phyloP scores from a whole-genome alignment of 352 stramenopile species.

The Phytopythium delawarense region DNA sequence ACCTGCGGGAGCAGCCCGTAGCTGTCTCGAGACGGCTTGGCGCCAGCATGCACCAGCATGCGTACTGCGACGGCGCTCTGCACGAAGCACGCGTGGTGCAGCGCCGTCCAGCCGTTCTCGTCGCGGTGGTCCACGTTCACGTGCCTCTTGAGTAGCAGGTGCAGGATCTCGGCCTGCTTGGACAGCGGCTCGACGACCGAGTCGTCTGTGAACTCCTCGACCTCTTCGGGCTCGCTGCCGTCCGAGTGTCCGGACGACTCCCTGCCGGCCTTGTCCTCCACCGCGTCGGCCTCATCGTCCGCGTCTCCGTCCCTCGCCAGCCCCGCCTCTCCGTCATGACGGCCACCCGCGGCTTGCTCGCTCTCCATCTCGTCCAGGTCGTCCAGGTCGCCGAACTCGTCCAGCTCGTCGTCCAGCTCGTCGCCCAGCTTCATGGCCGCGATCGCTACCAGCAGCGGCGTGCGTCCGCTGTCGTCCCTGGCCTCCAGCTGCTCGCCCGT shows the following conservation, averaged over 20 bases:
- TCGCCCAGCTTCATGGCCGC: slow-evolving; percentile 42
- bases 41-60: slow-evolving; percentile 72
- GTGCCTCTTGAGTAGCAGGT: slow-evolving; percentile 61
- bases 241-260: slow-evolving; percentile 9
- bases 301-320: slow-evolving; percentile 14
- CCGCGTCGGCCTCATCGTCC: slow-evolving; percentile 19
- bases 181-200: slow-evolving; percentile 50
- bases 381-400: slow-evolving; percentile 37
- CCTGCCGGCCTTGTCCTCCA: slow-evolving; percentile 1
- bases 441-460: slow-evolving; percentile 71
- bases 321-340: neutral
- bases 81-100: slow-evolving; percentile 78
- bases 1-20: slow-evolving; percentile 74
- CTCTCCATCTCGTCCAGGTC: slow-evolving; percentile 12
- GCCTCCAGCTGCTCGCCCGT: slow-evolving; percentile 66
- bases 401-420: slow-evolving; percentile 33
- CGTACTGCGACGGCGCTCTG: slow-evolving; percentile 68
- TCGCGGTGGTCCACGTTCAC: slow-evolving; percentile 81
- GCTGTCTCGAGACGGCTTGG: slow-evolving; percentile 61
- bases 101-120: slow-evolving; percentile 79
- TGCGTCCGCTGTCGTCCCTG: slow-evolving; percentile 67
- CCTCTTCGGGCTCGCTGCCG: slow-evolving; percentile 25
- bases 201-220: slow-evolving; percentile 50
- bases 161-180: slow-evolving; percentile 72
- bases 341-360: slow-evolving; percentile 15